These are phyloP conservation scores for Tolypocladium ophioglossoides DNA, from an alignment of 2,329 filamentous ascomycete genomes.

Conservation along the genomic window DNA sequence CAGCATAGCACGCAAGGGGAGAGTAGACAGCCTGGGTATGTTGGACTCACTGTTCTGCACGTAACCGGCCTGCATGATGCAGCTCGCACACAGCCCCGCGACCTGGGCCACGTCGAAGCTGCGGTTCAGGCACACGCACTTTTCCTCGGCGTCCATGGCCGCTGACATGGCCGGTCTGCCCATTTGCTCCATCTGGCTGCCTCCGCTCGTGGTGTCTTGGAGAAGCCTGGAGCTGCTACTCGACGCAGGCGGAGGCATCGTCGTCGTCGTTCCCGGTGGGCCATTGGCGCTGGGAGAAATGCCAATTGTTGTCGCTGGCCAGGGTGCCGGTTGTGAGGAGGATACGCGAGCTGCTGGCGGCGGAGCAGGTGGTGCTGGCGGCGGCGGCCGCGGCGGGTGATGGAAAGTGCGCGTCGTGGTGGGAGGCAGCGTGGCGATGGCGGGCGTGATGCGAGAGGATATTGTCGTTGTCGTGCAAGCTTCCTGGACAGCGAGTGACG, in stretches of 20 bases:
- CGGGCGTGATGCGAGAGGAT: not conserved
- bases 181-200: not conserved
- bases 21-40: not conserved
- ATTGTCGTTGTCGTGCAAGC: not conserved
- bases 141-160: constrained; percentile 16
- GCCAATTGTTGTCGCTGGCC: not conserved
- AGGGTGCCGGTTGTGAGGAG: not conserved
- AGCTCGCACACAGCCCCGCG: constrained; percentile 27
- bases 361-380: too few relatives aligned
- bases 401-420: not conserved
- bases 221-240: not conserved
- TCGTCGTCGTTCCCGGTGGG: not conserved
- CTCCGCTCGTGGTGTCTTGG: not conserved
- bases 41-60: constrained; percentile 19
- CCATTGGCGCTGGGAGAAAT: not conserved
- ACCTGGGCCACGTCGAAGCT: constrained; percentile 29
- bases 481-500: not conserved
- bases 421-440: not conserved
- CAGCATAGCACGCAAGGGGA: too few relatives aligned
- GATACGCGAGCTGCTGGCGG: not conserved
- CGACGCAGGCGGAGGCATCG: not conserved
- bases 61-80: constrained; percentile 21
- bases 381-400: not conserved
- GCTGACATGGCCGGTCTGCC: not conserved
- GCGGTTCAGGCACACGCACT: constrained; percentile 26